Percentiles rank a stretch among this genome's conserved stretches.
These are phyloP conservation scores for Nakaseomyces nivariensis DNA, from an alignment of 1,139 yeast genomes.

Conservation along the genomic window DNA sequence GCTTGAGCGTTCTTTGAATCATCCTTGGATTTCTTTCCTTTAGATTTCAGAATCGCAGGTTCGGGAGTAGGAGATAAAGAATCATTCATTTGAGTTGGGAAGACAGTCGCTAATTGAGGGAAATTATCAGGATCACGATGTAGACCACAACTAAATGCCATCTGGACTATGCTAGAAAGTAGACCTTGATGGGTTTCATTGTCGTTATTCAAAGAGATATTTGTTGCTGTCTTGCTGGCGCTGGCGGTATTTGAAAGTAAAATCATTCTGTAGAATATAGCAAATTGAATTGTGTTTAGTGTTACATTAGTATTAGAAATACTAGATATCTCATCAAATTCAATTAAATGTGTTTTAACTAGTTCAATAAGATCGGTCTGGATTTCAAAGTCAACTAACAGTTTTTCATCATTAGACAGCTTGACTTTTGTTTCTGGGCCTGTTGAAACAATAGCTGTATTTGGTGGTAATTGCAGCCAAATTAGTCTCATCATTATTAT, in stretches of 20 bases:
- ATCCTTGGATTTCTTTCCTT: slow-evolving; percentile 2
- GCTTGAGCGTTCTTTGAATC: slow-evolving; percentile 7
- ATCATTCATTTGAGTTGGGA: slow-evolving; percentile 10
- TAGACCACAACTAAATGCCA: slow-evolving; percentile 45
- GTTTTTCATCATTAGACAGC: slow-evolving; percentile 17
- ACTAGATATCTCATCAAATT: slow-evolving; percentile 28
- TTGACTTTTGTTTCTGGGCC: slow-evolving; percentile 25
- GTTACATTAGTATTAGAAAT: slow-evolving; percentile 28
- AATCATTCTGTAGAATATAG: slow-evolving; percentile 40
- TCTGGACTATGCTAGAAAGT: slow-evolving; percentile 38
- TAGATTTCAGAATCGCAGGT: background rate
- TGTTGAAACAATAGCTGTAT: slow-evolving; percentile 26
- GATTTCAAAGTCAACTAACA: slow-evolving; percentile 21
- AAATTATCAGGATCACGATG: slow-evolving; percentile 46
- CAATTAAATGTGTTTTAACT: slow-evolving; percentile 23
- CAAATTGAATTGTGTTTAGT: slow-evolving; percentile 39
- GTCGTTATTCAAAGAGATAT: slow-evolving; percentile 31
- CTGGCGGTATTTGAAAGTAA: slow-evolving; percentile 36
- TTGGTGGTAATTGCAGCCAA: slow-evolving; percentile 40
- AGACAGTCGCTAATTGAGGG: slow-evolving; percentile 26
- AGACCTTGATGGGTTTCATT: slow-evolving; percentile 38
- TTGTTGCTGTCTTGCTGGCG: slow-evolving; percentile 10
- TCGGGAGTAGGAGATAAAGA: slow-evolving; percentile 5
- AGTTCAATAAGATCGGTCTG: slow-evolving; percentile 21
- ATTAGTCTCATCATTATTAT: slow-evolving; percentile 39